phyloP scores from a whole-genome alignment of 2,329 filamentous ascomycete species.

The Cladophialophora carrionii region DNA sequence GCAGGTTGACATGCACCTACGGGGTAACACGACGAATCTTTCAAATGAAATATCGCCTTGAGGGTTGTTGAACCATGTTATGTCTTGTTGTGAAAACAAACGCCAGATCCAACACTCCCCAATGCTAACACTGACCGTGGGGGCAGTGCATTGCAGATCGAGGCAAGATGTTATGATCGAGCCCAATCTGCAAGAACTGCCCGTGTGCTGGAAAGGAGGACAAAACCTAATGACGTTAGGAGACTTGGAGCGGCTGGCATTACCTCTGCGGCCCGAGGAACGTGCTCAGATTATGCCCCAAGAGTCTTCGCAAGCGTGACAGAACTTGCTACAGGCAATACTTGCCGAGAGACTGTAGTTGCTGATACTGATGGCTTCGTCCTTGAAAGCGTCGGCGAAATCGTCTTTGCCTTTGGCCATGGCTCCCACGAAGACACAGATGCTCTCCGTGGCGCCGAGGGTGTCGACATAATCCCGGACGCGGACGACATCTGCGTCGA shows the following conservation, averaged over 20 bases:
- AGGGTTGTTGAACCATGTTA: slow-evolving; percentile 67
- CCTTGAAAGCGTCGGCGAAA: slow-evolving; percentile 91
- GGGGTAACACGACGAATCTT: slow-evolving; percentile 36
- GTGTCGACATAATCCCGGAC: slow-evolving; percentile 86
- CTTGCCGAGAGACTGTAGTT: slow-evolving; percentile 97
- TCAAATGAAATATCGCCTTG: slow-evolving; percentile 53
- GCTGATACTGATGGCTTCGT: slow-evolving; percentile 97
- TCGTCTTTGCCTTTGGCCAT: slow-evolving; percentile 98
- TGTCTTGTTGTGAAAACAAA: slow-evolving; percentile 86
- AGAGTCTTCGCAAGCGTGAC: slow-evolving; percentile 93
- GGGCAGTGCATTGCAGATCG: slow-evolving; percentile 49
- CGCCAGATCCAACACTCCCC: slow-evolving; percentile 68
- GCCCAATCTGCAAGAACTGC: slow-evolving; percentile 43
- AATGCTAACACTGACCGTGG: slow-evolving; percentile 53
- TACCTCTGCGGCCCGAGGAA: slow-evolving; percentile 24
- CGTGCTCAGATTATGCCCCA: slow-evolving; percentile 81
- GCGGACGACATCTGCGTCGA: slow-evolving; percentile 83
- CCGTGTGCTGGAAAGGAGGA: slow-evolving; percentile 19
- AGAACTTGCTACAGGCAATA: slow-evolving; percentile 99
- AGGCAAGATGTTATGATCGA: slow-evolving; percentile 73
- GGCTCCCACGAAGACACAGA: slow-evolving; percentile 95
- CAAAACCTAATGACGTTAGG: slow-evolving; percentile 12
- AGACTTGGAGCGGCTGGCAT: slow-evolving; percentile 18
- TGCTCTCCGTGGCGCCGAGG: slow-evolving; percentile 80
- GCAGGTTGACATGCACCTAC: slow-evolving; percentile 36